Percentiles rank a stretch among this genome's conserved stretches.
Evolutionary conservation across 176 grass and related monocot species (phyloP).

Genomic region (Guadua angustifolia): DNA sequence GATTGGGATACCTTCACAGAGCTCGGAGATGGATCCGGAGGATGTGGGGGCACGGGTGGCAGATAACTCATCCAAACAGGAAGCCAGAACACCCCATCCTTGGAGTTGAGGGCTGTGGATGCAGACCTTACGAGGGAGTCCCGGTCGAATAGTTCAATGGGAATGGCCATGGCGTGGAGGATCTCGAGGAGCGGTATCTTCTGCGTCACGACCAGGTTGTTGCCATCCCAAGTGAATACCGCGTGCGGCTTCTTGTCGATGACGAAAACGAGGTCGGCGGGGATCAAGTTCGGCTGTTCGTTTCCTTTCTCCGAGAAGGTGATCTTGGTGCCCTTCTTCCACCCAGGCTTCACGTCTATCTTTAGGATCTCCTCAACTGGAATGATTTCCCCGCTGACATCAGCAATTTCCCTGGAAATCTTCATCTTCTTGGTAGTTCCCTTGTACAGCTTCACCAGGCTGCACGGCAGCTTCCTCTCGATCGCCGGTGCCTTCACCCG

Average conservation of each 20-base stretch:
- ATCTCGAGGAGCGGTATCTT: constrained; percentile 74
- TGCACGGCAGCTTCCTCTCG: constrained; percentile 77
- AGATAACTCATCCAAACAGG: no score
- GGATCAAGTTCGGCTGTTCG: constrained; percentile 64
- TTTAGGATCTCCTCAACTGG: constrained; percentile 83
- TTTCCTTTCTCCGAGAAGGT: constrained; percentile 96
- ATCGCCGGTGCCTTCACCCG: constrained; percentile 64
- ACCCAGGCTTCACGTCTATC: constrained; percentile 91
- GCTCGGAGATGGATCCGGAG: no score
- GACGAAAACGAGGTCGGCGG: constrained; percentile 79
- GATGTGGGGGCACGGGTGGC: no score
- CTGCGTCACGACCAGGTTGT: constrained; percentile 76
- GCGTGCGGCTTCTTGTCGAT: constrained; percentile 95
- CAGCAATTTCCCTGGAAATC: constrained; percentile 87
- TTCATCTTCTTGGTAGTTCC: constrained; percentile 97
- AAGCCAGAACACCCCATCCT: no score
- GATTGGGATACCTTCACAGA: no score
- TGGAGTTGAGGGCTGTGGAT: no score
- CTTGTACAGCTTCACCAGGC: constrained; percentile 88
- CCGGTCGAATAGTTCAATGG: no score
- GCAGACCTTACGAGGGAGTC: no score
- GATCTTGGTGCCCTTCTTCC: constrained; percentile 99
- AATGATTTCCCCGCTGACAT: constrained; percentile 75
- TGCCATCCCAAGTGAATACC: constrained; percentile 85
- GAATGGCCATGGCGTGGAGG: no score